Evolutionary conservation across 2,329 filamentous ascomycete species (phyloP).

Genomic region (Massarina eburnea): DNA sequence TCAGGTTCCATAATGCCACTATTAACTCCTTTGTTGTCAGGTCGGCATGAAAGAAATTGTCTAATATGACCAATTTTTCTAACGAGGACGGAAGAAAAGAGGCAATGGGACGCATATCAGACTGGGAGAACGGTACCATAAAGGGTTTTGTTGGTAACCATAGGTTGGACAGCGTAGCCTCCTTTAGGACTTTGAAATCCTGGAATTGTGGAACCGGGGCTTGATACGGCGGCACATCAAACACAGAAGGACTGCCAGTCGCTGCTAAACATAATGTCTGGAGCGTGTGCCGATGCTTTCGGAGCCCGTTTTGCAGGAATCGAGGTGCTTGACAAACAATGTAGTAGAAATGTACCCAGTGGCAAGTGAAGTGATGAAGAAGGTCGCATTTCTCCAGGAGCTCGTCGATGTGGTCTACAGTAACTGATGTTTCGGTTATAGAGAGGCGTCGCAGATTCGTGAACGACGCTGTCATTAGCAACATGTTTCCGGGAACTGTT

Average conservation of each 20-base stretch:
- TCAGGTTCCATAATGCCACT: background rate
- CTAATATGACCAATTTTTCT: conserved; percentile 1
- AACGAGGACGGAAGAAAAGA: conserved; percentile 2
- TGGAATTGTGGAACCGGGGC: background rate
- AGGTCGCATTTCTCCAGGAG: conserved; percentile 14
- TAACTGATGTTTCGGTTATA: conserved; percentile 18
- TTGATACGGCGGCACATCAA: too few species aligned
- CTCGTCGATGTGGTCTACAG: conserved; percentile 9
- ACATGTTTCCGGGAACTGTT: background rate
- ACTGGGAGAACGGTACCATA: background rate
- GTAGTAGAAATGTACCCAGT: conserved; percentile 15
- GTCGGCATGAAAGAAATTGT: background rate
- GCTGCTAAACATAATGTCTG: conserved; percentile 12
- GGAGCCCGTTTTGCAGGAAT: conserved; percentile 6
- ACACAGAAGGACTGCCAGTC: too few species aligned
- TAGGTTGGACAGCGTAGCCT: conserved; percentile 2
- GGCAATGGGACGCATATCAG: background rate
- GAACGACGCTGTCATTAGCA: conserved; percentile 4
- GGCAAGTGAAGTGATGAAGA: conserved; percentile 22
- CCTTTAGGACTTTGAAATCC: conserved; percentile 1
- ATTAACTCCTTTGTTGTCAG: background rate
- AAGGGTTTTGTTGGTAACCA: conserved; percentile 2
- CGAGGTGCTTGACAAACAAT: background rate
- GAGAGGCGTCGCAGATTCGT: conserved; percentile 20
- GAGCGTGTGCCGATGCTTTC: conserved; percentile 15